phyloP scores from a whole-genome alignment of 306 rosid species.

The Cercis canadensis region DNA sequence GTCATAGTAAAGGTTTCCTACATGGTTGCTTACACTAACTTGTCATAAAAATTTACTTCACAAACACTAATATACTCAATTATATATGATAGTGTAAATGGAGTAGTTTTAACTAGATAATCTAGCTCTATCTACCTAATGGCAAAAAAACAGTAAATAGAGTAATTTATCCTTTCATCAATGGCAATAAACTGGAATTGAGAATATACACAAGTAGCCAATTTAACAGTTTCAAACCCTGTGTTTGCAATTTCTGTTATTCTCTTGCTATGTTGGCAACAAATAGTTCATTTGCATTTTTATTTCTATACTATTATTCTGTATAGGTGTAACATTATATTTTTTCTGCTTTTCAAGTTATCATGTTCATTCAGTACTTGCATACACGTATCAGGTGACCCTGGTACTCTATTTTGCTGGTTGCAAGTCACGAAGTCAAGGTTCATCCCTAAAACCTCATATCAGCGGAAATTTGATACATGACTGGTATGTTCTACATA shows the following conservation, averaged over 20 bases:
- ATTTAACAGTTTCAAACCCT: not conserved
- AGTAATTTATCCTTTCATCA: not conserved
- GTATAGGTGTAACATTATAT: not conserved
- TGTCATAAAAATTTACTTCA: conserved; percentile 8
- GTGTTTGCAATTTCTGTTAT: not conserved
- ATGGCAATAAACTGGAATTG: not conserved
- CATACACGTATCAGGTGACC: conserved; percentile 64
- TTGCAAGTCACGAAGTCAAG: conserved; percentile 66
- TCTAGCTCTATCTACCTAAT: too few relatives aligned
- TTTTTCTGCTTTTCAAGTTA: conserved; percentile 21
- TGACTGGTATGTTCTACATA: conserved; percentile 72
- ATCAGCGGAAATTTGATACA: conserved; percentile 71
- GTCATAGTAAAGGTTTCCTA: conserved; percentile 7
- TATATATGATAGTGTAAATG: not conserved
- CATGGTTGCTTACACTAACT: not conserved
- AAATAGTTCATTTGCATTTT: conserved; percentile 14
- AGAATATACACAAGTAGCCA: conserved; percentile 6
- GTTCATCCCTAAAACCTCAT: conserved; percentile 83
- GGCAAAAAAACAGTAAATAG: not conserved
- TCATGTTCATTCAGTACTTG: conserved; percentile 30
- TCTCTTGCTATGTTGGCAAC: conserved; percentile 1
- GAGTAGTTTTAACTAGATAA: too few relatives aligned
- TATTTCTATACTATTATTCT: not conserved
- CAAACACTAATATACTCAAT: not conserved
- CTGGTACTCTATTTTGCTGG: conserved; percentile 65